Conservation (phyloP, 1,139 yeast species). For the Debaryomyces sp. region DNA sequence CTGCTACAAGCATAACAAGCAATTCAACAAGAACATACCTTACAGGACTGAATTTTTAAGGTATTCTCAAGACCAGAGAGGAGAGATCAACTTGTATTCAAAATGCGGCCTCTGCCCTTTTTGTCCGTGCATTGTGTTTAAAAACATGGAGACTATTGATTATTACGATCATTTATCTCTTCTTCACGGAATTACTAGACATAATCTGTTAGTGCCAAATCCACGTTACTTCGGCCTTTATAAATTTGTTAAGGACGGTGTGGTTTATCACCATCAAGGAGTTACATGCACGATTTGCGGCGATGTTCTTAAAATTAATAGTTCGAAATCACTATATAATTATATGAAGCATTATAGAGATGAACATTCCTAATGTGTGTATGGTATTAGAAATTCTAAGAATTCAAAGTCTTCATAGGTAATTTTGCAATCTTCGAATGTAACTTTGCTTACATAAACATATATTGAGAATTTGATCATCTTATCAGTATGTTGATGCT, state of each 20-base stretch:
- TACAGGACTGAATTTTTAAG: slow-evolving; percentile 1
- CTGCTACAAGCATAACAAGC: slow-evolving; percentile 2
- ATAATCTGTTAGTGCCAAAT: not conserved
- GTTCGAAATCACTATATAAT: not conserved
- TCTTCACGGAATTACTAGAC: not conserved
- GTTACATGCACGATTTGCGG: not conserved
- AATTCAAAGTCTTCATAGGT: not conserved
- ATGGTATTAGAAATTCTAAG: not conserved
- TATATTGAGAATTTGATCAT: not conserved
- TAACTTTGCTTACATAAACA: not conserved
- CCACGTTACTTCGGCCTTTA: not conserved
- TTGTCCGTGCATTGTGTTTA: slow-evolving; percentile 5
- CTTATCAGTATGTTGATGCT: not conserved
- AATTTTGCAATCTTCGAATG: not conserved
- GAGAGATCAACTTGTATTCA: not conserved
- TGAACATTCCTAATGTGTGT: not conserved
- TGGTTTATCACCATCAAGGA: not conserved
- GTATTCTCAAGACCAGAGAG: not conserved
- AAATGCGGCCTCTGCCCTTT: slow-evolving; percentile 5
- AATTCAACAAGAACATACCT: not conserved
- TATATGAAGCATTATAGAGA: slow-evolving; percentile 2
- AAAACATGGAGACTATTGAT: not conserved
- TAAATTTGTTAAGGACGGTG: not conserved
- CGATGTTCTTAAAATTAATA: not conserved
- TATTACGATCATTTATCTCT: slow-evolving; percentile 1